Percentiles rank a stretch among this genome's conserved stretches.
Evolutionary conservation across 2,329 filamentous ascomycete species (phyloP).

Genomic region (Nigrospora sphaerica): DNA sequence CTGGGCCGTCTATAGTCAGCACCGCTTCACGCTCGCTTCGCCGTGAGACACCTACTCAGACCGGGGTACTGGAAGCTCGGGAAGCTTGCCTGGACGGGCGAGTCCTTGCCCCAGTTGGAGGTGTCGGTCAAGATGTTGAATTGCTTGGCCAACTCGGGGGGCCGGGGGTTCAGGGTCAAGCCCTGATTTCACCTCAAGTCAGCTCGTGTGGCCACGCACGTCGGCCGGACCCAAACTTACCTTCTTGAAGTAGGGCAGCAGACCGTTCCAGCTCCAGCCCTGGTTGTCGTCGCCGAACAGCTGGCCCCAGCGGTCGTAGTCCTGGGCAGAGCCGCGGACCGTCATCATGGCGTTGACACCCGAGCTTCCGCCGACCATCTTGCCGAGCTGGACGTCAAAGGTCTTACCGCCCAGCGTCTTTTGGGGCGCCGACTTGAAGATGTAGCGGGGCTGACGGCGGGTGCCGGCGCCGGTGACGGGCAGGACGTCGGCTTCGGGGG

Average conservation of each 20-base stretch:
- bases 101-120: conserved; percentile 29
- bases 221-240: conserved; percentile 7
- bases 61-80: conserved; percentile 30
- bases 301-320: conserved; percentile 25
- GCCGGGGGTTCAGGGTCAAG: conserved; percentile 15
- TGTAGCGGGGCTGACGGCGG: not conserved
- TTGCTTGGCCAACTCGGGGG: conserved; percentile 12
- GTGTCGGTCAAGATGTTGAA: conserved; percentile 24
- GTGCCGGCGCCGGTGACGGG: not conserved
- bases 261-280: conserved; percentile 22
- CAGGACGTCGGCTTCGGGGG: conserved; percentile 8
- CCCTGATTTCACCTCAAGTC: conserved; percentile 5
- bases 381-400: conserved; percentile 13
- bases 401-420: conserved; percentile 14
- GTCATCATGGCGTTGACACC: conserved; percentile 22
- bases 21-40: not conserved
- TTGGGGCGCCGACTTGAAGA: conserved; percentile 17
- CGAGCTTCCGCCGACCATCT: conserved; percentile 19
- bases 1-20: conserved; percentile 5
- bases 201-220: conserved; percentile 1
- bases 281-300: conserved; percentile 20
- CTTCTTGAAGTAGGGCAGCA: conserved; percentile 25
- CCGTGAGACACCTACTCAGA: conserved; percentile 8
- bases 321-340: conserved; percentile 17
- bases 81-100: conserved; percentile 28